Evolutionary conservation across 352 stramenopile species (phyloP), one percentile per base, ranked within the genome.

Genomic region (Pythium coloratum): DNA sequence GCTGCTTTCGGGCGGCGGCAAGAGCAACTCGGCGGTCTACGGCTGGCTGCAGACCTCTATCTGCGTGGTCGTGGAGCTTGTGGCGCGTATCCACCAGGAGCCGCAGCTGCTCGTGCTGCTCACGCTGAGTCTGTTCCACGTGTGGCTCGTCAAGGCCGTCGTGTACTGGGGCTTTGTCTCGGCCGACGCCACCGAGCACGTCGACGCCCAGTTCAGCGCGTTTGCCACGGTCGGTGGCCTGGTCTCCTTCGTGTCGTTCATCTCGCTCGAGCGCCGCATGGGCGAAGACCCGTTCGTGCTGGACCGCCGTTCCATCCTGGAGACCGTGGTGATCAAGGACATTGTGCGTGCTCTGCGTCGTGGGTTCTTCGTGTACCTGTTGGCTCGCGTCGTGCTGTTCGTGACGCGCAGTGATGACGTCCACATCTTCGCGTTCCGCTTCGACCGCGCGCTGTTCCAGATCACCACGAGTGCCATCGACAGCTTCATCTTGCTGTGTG

Each of bases 51-150:
- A 73, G 62, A 73, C 66, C 7, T 50, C 59, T 18, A 60, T 69
- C 2, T 76, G 70, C 18, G n/a, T 73, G 16, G 18, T 64, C 7
- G 62, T 73, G 34, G 70, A 76, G 36, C 55, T 76, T 20, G 24
- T 47, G 7, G 70, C 61, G 33, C 67, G 65, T 3, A 44, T 77
- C 18, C 62, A 66, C 28, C 71, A 77, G 33, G 71, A 75, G 55
- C 67, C 71, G 50, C 71, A 75, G 63, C 59, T 75, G 30, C 64
- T 75, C 61, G 66, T 77, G 56, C 58, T 77, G n/a, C 47, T 70
- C 32, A 68, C 68, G 61, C 58, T 72, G 34, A 73, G 60, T 30
- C 36, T 77, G 2, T 50, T 75, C 53, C 67, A 77, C 36, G 58
- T 64, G 38, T 77, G 67, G 67, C 34, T 73, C 18, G 63, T 58